These are phyloP conservation scores for Fusarium devonianum DNA, from an alignment of 2,329 filamentous ascomycete genomes.

Conservation along the genomic window DNA sequence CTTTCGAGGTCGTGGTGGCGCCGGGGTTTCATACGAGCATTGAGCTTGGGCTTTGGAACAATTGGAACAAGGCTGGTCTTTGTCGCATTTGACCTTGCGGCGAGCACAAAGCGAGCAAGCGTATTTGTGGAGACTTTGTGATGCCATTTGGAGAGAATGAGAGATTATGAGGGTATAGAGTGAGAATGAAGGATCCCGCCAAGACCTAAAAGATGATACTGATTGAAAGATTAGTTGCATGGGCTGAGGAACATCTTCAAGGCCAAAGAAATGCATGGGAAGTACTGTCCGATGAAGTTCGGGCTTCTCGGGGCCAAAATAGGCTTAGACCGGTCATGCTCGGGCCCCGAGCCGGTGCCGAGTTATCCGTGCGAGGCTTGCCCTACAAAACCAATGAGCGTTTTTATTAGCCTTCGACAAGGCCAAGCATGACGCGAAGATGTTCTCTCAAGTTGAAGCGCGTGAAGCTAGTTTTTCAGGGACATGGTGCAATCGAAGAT, in stretches of 20 bases:
- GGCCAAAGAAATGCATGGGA: no score
- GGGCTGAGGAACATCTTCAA: no score
- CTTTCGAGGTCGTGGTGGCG: constrained; percentile 37
- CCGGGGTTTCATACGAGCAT: constrained; percentile 38
- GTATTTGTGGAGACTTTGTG: constrained; percentile 10
- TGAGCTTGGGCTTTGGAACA: constrained; percentile 48
- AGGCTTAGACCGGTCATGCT: not conserved
- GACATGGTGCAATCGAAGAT: no score
- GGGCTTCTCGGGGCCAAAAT: not conserved
- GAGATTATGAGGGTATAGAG: not conserved
- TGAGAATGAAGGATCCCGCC: no score
- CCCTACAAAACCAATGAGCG: no score
- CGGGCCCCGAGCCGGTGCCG: not conserved
- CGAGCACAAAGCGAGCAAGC: constrained; percentile 33
- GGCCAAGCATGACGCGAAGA: no score
- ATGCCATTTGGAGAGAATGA: not conserved
- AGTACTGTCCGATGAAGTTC: not conserved
- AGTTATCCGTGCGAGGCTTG: not conserved
- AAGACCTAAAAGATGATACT: no score
- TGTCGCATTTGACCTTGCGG: constrained; percentile 48
- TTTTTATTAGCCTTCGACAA: no score
- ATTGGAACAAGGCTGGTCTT: constrained; percentile 52
- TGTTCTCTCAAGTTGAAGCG: no score
- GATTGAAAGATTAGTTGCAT: not conserved
- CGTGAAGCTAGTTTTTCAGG: no score